Evolutionary conservation across 371 early-diverging fungal species (phyloP).

Genomic region (Mortierella sp.): DNA sequence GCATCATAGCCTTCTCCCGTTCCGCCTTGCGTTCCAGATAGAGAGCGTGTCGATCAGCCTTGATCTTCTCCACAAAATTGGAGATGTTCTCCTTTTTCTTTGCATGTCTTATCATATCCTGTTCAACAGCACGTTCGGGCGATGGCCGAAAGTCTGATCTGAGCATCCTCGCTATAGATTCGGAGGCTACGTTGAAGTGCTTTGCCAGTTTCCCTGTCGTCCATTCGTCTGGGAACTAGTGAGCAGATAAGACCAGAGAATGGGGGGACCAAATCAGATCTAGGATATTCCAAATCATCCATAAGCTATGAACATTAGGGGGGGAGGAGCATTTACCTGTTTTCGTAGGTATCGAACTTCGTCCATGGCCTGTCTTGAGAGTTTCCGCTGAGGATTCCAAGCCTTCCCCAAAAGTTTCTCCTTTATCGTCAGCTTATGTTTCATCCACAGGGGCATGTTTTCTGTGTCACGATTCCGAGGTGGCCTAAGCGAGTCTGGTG

Average conservation of each 20-base stretch:
- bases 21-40: slow-evolving; percentile 26
- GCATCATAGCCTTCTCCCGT: neutral
- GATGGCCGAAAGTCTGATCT: slow-evolving; percentile 21
- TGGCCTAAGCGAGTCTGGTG: slow-evolving; percentile 21
- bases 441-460: slow-evolving; percentile 23
- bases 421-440: slow-evolving; percentile 37
- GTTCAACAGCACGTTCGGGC: slow-evolving; percentile 23
- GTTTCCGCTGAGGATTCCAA: slow-evolving; percentile 35
- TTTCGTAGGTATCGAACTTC: slow-evolving; percentile 44
- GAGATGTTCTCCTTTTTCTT: slow-evolving; percentile 18
- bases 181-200: slow-evolving; percentile 35
- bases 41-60: slow-evolving; percentile 12
- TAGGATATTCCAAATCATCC: neutral
- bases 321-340: no score
- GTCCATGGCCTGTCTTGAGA: slow-evolving; percentile 43
- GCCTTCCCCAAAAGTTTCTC: slow-evolving; percentile 26
- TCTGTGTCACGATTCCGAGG: neutral
- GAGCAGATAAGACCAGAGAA: neutral
- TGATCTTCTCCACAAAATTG: slow-evolving; percentile 1
- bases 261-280: neutral
- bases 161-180: slow-evolving; percentile 33
- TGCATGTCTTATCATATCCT: slow-evolving; percentile 18
- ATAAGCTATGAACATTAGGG: neutral
- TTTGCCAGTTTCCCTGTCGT: slow-evolving; percentile 35
- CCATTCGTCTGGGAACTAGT: slow-evolving; percentile 49